A percentile compares a stretch with the other conserved stretches of the same genome.
Conservation (phyloP, 257 asterid species). For the Solanum chiquidenum region DNA sequence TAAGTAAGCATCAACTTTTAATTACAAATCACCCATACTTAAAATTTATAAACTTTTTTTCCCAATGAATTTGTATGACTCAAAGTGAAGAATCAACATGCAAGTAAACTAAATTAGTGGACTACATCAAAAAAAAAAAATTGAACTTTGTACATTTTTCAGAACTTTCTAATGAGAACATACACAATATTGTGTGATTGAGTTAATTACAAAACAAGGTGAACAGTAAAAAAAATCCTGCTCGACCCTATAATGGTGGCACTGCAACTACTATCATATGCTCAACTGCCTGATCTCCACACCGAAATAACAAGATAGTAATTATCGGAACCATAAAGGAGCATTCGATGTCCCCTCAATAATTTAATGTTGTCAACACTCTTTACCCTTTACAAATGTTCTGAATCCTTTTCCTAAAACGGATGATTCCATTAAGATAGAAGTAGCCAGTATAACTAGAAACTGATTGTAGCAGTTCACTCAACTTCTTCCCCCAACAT, state of each 20-base stretch:
- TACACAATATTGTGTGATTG: neutral
- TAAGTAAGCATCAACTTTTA: too few relatives aligned
- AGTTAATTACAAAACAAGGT: neutral
- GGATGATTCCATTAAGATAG: neutral
- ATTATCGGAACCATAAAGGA: neutral
- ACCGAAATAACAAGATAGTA: neutral
- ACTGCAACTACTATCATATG: neutral
- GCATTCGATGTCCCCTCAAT: neutral
- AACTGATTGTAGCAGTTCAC: neutral
- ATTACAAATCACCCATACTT: too few relatives aligned
- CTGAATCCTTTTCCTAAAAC: neutral
- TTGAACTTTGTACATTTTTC: neutral
- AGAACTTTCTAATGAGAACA: neutral
- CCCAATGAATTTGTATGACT: slow-evolving; percentile 49
- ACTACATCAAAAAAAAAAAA: too few relatives aligned
- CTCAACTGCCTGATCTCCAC: neutral
- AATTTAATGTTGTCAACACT: neutral
- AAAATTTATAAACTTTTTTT: slow-evolving; percentile 12
- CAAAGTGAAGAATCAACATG: neutral
- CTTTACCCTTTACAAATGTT: neutral
- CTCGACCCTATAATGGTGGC: neutral
- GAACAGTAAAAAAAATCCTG: neutral
- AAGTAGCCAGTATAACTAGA: neutral
- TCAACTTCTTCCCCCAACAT: too few relatives aligned
- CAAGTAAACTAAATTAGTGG: neutral